Evolutionary conservation across 2,329 filamentous ascomycete species (phyloP).

Genomic region (Trichoderma hamatum): DNA sequence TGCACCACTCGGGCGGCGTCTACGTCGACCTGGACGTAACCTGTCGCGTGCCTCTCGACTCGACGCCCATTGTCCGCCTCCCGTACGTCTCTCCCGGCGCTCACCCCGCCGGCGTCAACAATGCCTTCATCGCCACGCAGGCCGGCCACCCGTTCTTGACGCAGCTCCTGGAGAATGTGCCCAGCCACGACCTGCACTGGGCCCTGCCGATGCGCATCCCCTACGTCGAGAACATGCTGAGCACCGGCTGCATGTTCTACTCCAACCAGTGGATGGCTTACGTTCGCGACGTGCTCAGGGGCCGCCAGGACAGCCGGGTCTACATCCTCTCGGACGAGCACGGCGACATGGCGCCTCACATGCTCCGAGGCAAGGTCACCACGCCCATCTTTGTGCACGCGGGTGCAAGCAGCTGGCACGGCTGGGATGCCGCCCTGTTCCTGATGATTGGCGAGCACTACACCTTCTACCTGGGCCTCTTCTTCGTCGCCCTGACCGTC

Average conservation of each 20-base stretch:
- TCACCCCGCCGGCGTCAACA: conserved; percentile 34
- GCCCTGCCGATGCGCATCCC: conserved; percentile 34
- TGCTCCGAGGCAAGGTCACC: conserved; percentile 33
- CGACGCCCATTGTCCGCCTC: conserved; percentile 30
- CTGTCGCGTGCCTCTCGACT: conserved; percentile 30
- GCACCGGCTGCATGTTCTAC: conserved; percentile 36
- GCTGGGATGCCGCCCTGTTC: conserved; percentile 33
- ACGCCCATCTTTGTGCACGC: conserved; percentile 34
- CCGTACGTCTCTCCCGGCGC: conserved; percentile 32
- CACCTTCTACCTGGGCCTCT: conserved; percentile 22
- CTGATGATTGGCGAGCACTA: conserved; percentile 33
- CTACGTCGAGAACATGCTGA: conserved; percentile 36
- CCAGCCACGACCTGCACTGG: conserved; percentile 33
- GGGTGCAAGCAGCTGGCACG: conserved; percentile 35
- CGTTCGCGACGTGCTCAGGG: conserved; percentile 26
- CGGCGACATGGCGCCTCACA: conserved; percentile 33
- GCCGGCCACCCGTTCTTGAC: conserved; percentile 30
- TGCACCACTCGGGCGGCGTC: conserved; percentile 34
- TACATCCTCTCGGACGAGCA: conserved; percentile 29
- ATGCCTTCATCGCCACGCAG: conserved; percentile 32
- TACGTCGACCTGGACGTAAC: conserved; percentile 35
- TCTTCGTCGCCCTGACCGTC: conserved; percentile 22
- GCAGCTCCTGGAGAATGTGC: conserved; percentile 29
- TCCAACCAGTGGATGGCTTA: conserved; percentile 35
- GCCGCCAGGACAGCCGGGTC: conserved; percentile 18